Conservation (phyloP, 75 land plant genomes). For the Gnetum montanum region DNA sequence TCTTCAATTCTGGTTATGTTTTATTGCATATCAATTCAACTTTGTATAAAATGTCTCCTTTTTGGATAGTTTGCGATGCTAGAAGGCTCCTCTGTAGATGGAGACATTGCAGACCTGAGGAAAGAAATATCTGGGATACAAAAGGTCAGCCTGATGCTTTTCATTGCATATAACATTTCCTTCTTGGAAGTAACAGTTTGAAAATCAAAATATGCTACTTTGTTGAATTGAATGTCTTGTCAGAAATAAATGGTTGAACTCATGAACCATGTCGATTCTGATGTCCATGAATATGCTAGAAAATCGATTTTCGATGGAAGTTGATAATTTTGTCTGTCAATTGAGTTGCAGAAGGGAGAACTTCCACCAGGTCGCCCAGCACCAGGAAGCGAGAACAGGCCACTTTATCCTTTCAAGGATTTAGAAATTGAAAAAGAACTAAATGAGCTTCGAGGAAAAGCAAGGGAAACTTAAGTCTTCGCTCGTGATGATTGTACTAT, state of each 20-base stretch:
- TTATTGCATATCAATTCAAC: not conserved
- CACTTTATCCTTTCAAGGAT: slow-evolving; percentile 60
- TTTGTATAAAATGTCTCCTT: no score
- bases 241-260: no score
- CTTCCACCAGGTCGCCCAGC: slow-evolving; percentile 89
- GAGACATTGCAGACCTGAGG: slow-evolving; percentile 82
- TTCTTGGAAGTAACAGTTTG: not conserved
- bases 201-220: not conserved
- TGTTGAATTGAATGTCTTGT: no score
- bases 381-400: slow-evolving; percentile 30
- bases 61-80: slow-evolving; percentile 81
- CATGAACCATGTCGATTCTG: no score
- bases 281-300: no score
- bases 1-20: not conserved
- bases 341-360: slow-evolving; percentile 55
- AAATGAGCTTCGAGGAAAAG: slow-evolving; percentile 67
- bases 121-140: slow-evolving; percentile 69
- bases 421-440: slow-evolving; percentile 78
- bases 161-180: not conserved
- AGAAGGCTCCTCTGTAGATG: slow-evolving; percentile 85
- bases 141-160: slow-evolving; percentile 31
- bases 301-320: not conserved
- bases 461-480: slow-evolving; percentile 48
- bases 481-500: slow-evolving; percentile 2
- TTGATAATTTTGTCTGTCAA: no score